Conservation (phyloP, 495 filamentous ascomycete genomes). For the Penicillium argentinense region DNA sequence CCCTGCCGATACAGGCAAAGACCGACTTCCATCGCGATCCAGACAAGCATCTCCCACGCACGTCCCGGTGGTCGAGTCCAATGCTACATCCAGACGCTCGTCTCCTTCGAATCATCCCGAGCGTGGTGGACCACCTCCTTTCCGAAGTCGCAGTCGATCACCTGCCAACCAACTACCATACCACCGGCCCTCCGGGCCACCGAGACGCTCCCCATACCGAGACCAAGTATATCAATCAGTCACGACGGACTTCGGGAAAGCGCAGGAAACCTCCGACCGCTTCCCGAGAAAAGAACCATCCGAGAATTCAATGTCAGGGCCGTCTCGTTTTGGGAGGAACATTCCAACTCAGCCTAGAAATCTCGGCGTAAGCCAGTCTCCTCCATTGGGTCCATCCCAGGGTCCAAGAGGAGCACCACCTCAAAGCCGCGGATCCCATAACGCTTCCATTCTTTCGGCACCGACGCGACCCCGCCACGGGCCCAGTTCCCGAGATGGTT, state of each 20-base stretch:
- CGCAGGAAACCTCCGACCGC: neutral
- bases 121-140: conserved; percentile 9
- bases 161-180: conserved; percentile 13
- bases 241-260: neutral
- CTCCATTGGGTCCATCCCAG: conserved; percentile 49
- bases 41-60: conserved; percentile 24
- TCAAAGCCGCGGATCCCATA: conserved; percentile 46
- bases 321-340: conserved; percentile 11
- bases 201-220: conserved; percentile 10
- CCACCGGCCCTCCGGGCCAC: conserved; percentile 7
- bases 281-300: conserved; percentile 1
- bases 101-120: conserved; percentile 31
- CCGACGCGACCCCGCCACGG: conserved; percentile 61
- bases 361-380: conserved; percentile 33
- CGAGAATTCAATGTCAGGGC: conserved; percentile 9
- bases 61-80: conserved; percentile 18
- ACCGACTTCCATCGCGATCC: conserved; percentile 8
- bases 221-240: conserved; percentile 11
- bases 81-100: conserved; percentile 27
- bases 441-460: conserved; percentile 53
- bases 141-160: conserved; percentile 19
- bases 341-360: conserved; percentile 40
- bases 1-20: conserved; percentile 4
- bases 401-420: conserved; percentile 45
- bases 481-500: conserved; percentile 33